Base-by-base conservation (phyloP, 2,329 filamentous ascomycete genomes). In the Celoporthe dispersa region DNA sequence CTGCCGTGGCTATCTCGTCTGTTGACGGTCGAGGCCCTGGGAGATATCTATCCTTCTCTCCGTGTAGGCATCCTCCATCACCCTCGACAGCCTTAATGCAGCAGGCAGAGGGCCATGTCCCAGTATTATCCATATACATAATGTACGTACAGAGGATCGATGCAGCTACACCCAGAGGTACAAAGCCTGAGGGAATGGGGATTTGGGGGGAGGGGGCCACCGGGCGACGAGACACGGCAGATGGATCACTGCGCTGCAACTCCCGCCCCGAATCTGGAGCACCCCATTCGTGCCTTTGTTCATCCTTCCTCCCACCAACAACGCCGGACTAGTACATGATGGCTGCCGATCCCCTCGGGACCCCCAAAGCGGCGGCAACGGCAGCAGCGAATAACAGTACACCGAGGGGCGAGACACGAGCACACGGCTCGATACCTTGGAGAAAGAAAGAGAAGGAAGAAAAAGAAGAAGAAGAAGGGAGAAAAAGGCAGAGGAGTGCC, bases 221-320 rank as follows among this genome's bases (percentile, higher is more conserved):
- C 14, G 53, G 14, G 16, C 57, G 57, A 60, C 33, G 33, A 60
- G 57, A 37, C 57, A 60, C 57, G 33, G 57, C 57, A 37, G 57
- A 35, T 60, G 31, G 28, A 19, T 59, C 16, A 19, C 8, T 59
- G 31, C 14, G 51, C 51, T 28, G 51, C 51, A 55, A 28, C 11
- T 55, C 25, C 44, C 44, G 19, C 44, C 44, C 44, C 44, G 19
- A 53, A 25, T 28, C 9, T 53, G 25, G 53, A 55, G 53, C 53
- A 31, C 53, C 16, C 53, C 25, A 19, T 31, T 31, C 53, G 28
- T 57, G 53, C 28, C 53, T 60, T 60, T 37, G 31, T 37, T 37
- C 57, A 35, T 60, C 31, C 31, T n/a, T 37, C 33, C 57, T 37
- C 57, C 33, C 57, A n/a, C 31, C 57, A 33, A n/a, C 16, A 33